Evolutionary conservation across 208 protist species (phyloP).

Genomic region (Hexamita inflata): DNA sequence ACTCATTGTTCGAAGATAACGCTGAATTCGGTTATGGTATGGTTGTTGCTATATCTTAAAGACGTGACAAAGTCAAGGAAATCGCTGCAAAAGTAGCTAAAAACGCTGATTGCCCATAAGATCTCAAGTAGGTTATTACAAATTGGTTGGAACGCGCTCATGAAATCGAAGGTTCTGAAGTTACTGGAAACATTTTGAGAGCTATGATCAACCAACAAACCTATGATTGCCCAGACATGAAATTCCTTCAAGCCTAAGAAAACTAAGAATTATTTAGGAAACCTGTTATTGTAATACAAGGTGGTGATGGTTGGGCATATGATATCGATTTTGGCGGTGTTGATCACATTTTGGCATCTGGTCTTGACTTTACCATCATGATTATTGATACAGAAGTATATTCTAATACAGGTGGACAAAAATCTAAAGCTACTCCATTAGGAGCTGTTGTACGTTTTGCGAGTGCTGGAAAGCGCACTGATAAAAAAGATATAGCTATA

Average conservation of each 20-base stretch:
- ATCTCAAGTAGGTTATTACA: neutral
- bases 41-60: neutral
- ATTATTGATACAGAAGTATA: constrained; percentile 54
- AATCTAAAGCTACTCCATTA: constrained; percentile 44
- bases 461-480: constrained; percentile 35
- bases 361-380: constrained; percentile 35
- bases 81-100: neutral
- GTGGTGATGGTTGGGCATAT: constrained; percentile 52
- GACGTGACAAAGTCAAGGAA: constrained; percentile 24
- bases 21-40: constrained; percentile 44
- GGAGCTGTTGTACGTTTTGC: constrained; percentile 43
- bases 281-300: constrained; percentile 21
- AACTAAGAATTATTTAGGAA: constrained; percentile 39
- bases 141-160: constrained; percentile 15
- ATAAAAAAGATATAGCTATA: constrained; percentile 47
- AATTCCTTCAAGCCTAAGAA: neutral
- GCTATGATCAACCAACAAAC: neutral
- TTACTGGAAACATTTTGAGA: neutral
- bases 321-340: constrained; percentile 53
- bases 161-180: neutral
- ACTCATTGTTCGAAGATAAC: constrained; percentile 49
- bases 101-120: neutral
- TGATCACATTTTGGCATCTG: constrained; percentile 46
- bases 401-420: constrained; percentile 55
- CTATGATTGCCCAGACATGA: neutral